A percentile compares a stretch with the other conserved stretches of the same genome.
Conservation (phyloP, 2,329 filamentous ascomycete genomes). For the Emergomyces orientalis region DNA sequence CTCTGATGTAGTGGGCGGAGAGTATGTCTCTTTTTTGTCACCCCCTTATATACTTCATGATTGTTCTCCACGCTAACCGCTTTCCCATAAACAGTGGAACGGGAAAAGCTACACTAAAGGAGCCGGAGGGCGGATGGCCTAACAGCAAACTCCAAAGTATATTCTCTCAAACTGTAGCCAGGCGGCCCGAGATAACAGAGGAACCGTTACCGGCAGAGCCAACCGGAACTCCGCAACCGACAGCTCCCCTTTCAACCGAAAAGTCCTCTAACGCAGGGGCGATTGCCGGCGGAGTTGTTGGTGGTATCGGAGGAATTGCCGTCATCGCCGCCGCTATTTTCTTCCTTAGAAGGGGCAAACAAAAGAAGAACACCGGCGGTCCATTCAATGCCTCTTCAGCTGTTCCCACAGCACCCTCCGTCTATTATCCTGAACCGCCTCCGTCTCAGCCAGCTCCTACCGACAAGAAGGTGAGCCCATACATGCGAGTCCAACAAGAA, state of each 20-base stretch:
- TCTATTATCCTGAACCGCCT: neutral
- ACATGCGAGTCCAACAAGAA: neutral
- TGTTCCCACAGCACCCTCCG: neutral
- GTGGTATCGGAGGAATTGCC: constrained; percentile 12
- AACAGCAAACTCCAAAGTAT: neutral
- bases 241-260: neutral
- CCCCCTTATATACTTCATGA: neutral
- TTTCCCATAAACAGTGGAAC: constrained; percentile 1
- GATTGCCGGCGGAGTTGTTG: constrained; percentile 20
- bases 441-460: neutral
- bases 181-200: neutral
- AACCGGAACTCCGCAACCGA: neutral
- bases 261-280: constrained; percentile 14
- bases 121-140: constrained; percentile 4
- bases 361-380: neutral
- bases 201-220: neutral
- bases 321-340: constrained; percentile 7
- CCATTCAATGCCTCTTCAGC: neutral
- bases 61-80: neutral
- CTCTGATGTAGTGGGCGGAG: constrained; percentile 7
- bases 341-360: constrained; percentile 2
- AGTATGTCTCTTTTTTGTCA: neutral
- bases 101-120: constrained; percentile 7
- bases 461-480: neutral
- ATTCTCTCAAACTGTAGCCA: constrained; percentile 6